Conservation (phyloP, 2,329 filamentous ascomycete genomes). For the Monosporascus sp. region DNA sequence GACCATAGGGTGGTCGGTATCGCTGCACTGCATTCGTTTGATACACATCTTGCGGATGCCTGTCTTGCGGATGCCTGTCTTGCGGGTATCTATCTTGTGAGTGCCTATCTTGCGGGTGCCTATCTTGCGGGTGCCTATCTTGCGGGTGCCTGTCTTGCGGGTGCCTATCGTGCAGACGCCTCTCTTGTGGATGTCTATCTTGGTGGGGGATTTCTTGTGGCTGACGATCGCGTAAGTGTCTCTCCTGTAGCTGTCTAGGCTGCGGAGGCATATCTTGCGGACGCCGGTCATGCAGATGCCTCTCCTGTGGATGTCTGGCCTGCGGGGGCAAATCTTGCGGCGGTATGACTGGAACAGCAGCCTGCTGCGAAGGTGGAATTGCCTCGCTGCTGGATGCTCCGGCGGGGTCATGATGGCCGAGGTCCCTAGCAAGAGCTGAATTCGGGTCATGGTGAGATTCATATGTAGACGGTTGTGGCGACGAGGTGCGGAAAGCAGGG, state of each 20-base stretch:
- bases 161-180: too few relatives aligned
- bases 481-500: constrained; percentile 90
- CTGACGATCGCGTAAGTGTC: not conserved
- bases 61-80: not conserved
- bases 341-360: constrained; percentile 16
- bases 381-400: constrained; percentile 45
- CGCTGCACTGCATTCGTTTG: constrained; percentile 18
- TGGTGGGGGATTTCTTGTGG: not conserved
- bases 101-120: not conserved
- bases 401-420: constrained; percentile 52
- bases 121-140: not conserved
- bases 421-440: constrained; percentile 63
- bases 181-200: not conserved
- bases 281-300: too few relatives aligned
- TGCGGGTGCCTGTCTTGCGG: not conserved
- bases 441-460: constrained; percentile 89
- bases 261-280: not conserved
- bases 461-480: constrained; percentile 87
- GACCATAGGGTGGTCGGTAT: constrained; percentile 14
- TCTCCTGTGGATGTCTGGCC: not conserved
- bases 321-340: not conserved
- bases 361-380: constrained; percentile 48
- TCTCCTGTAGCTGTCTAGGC: not conserved
- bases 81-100: not conserved
- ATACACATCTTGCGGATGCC: not conserved